A percentile compares a stretch with the other conserved stretches of the same genome.
phyloP scores from a whole-genome alignment of 177 flowering plant genomes.

The Tripterygium wilfordii region DNA sequence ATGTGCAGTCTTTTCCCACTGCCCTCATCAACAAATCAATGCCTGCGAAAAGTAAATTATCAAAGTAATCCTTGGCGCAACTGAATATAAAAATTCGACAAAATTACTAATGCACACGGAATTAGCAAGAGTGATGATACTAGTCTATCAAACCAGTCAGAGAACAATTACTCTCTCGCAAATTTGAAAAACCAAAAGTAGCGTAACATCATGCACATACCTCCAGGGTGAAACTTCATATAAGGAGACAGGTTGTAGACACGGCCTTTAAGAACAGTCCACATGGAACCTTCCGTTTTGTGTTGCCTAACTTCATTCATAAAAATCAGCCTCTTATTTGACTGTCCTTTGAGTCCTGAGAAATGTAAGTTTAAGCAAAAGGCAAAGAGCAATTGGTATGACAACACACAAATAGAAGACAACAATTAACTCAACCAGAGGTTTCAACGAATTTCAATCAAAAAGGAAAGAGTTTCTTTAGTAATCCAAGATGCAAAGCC shows the following conservation, averaged over 20 bases:
- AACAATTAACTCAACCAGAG: not conserved
- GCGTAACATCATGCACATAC: constrained; percentile 28
- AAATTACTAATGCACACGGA: too few species aligned
- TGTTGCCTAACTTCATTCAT: constrained; percentile 85
- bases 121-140: too few species aligned
- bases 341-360: constrained; percentile 81
- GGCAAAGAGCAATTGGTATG: not conserved
- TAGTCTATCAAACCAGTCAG: too few species aligned
- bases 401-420: not conserved
- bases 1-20: constrained; percentile 91
- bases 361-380: constrained; percentile 6
- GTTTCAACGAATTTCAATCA: too few species aligned
- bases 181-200: not conserved
- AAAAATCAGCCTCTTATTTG: constrained; percentile 76
- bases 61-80: not conserved
- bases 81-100: too few species aligned
- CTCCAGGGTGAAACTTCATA: constrained; percentile 99
- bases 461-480: too few species aligned
- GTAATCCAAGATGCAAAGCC: too few species aligned
- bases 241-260: constrained; percentile 90
- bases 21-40: constrained; percentile 90
- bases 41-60: constrained; percentile 39
- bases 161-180: not conserved
- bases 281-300: constrained; percentile 68
- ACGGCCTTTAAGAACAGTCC: constrained; percentile 94